Percentiles rank a stretch among this genome's conserved stretches.
Conservation (phyloP, 2,329 filamentous ascomycete species). For the Bipolaris cookei region DNA sequence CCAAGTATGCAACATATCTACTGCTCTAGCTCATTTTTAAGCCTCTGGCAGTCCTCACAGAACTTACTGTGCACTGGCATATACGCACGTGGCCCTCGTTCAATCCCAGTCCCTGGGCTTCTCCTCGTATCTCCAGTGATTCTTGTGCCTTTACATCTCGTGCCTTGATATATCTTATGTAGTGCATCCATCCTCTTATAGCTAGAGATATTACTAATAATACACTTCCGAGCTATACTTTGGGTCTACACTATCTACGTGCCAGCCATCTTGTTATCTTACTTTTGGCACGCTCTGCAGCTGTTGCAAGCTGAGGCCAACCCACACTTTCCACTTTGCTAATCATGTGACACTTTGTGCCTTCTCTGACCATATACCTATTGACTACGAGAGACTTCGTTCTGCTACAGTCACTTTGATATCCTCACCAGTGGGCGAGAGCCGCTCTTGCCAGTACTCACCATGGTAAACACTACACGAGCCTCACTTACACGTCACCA, state of each 20-base stretch:
- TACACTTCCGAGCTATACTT: not conserved
- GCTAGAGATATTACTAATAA: not conserved
- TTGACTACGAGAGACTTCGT: not conserved
- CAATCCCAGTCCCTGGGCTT: not conserved
- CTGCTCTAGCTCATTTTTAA: not conserved
- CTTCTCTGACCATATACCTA: not conserved
- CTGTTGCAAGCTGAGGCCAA: not conserved
- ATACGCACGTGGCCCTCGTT: not conserved
- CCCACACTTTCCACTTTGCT: not conserved
- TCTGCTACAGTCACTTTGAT: not conserved
- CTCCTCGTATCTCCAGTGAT: not conserved
- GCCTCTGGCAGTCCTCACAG: not conserved
- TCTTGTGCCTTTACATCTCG: not conserved
- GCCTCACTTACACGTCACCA: slow-evolving; percentile 2
- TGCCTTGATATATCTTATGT: too few species aligned
- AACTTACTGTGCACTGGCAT: not conserved
- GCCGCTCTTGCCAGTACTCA: slow-evolving; percentile 4
- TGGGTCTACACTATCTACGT: not conserved
- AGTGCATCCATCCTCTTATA: too few species aligned
- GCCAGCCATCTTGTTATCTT: not conserved
- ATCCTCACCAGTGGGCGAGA: not conserved
- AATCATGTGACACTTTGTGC: not conserved
- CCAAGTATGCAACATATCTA: too few species aligned
- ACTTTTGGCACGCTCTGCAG: not conserved
- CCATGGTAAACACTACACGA: not conserved